Base-by-base conservation (phyloP, 495 filamentous ascomycete genomes). In the Neurospora sp. region DNA sequence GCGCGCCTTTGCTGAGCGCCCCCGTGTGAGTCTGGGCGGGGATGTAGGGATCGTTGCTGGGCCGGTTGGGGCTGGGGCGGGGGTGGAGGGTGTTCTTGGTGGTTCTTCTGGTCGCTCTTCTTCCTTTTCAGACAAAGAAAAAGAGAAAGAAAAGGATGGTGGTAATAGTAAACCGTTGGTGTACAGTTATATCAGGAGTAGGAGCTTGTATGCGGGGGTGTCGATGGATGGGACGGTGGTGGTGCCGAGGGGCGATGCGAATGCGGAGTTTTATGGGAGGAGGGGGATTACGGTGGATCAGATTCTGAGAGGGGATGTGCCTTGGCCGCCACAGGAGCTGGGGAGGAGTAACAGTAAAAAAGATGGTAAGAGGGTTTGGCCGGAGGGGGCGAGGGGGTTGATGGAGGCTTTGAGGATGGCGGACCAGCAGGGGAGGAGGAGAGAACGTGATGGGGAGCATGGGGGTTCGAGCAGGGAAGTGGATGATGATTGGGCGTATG, bases 151-250 rank as follows among this genome's bases (percentile, higher is more conserved):
- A 1, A 75, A 76, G 65, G 69, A 72, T 5, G 45, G 16, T 35
- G 8, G 18, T 45, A 9, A n/a, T 45, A 31, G 31, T 3, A 78
- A 79, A 72, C 91, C 92, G 0, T 27, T 65, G 53, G 86, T 94
- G 35, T 94, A 89, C 84, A 92, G 89, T 35, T 95, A 94, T 75
- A 88, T 94, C 83, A 93, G 93, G 82, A 90, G 87, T 76, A 86
- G 92, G 14, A 92, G 92, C 0, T 83, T 94, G 39, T 94, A 94
- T 76, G 91, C 90, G 10, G 91, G 91, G 18, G 86, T 93, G 22
- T 90, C 92, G 72, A 83, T 93, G 40, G 92, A 94, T 75, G 92
- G 91, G 0, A 94, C 91, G 0, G 85, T 94, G 27, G 84, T 94
- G 69, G 87, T 93, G 53, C 91, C 93, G 77, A 84, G 92, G 12